phyloP scores from a whole-genome alignment of 331 rosid species.

The Dryas integrifolia region DNA sequence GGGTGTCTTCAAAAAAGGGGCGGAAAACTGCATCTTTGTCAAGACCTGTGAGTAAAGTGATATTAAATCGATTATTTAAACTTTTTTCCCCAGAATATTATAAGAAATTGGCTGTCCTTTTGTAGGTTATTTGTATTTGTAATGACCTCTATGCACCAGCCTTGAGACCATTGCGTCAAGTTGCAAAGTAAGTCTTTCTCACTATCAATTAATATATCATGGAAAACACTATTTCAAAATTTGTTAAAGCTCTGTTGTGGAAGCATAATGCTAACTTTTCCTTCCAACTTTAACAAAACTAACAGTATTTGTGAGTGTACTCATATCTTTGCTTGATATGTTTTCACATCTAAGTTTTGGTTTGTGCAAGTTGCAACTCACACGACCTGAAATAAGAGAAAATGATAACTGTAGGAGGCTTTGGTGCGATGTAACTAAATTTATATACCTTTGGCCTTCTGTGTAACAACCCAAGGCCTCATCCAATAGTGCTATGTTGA shows the following conservation, averaged over 20 bases:
- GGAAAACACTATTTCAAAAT: slow-evolving; percentile 9
- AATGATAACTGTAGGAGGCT: too few relatives aligned
- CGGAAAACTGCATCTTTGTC: slow-evolving; percentile 51
- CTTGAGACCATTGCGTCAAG: slow-evolving; percentile 83
- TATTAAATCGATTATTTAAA: slow-evolving; percentile 23
- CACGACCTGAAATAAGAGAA: neutral
- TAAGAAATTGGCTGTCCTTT: slow-evolving; percentile 28
- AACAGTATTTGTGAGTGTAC: neutral
- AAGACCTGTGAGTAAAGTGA: slow-evolving; percentile 73
- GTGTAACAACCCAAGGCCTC: too few relatives aligned
- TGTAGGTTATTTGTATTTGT: slow-evolving; percentile 93
- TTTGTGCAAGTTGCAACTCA: neutral
- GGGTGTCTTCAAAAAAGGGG: slow-evolving; percentile 58
- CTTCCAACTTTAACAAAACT: neutral
- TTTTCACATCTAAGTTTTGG: neutral
- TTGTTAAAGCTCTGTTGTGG: neutral
- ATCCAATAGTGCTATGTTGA: too few relatives aligned
- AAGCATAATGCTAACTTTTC: neutral
- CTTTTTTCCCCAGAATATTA: slow-evolving; percentile 5
- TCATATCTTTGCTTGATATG: neutral
- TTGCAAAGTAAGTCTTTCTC: slow-evolving; percentile 73
- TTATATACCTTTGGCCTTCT: too few relatives aligned
- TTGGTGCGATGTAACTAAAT: too few relatives aligned
- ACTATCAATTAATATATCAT: slow-evolving; percentile 25
- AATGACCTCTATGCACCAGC: slow-evolving; percentile 94